Evolutionary conservation across 805 yeast genomes (phyloP), one percentile per base, ranked within the genome.

Genomic region (Metschnikowia anglica): DNA sequence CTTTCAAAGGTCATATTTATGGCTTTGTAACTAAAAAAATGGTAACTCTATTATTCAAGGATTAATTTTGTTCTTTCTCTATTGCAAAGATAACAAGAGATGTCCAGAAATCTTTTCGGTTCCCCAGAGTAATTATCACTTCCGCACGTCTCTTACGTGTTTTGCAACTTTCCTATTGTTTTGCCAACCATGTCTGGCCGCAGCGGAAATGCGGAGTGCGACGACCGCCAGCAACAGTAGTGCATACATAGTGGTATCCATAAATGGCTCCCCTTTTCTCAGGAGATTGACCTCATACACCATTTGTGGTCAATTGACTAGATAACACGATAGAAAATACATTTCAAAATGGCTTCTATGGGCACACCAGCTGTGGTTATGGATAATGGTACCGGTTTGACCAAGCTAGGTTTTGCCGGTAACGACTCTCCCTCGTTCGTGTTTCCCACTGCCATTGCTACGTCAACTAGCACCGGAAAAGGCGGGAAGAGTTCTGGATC

Each of bases 331-430:
- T 11, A 15, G n/a, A 15, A 39, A 39, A 15, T 4, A 10, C n/a
- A 26, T 12, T 16, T n/a, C 11, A 47, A 32, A 42, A 53, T 53
- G 57, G 53, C 57, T 30, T 53, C 55, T n/a, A 70, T 81, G 67
- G 82, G 82, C 52, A 83, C 87, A 46, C 97, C 97, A 30, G 96
- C 97, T 46, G 91, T 89, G 73, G 96, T 89, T 63, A 89, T 89
- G 97, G 96, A 88, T 76, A 91, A 91, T 65, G 99, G 99, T 77
- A 93, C 99, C 56, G 99, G 99, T 53, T 75, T 90, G 56, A 93
- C 99, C 62, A 93, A 93, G 65, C 77, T 93, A 54, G 99, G 99
- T 20, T 93, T 90, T 70, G 99, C 99, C 54, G 99, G 99, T 43
- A 93, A 93, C 63, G 99, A 93, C 68, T 77, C 97, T 18, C 99